Conservation (phyloP, 2,329 filamentous ascomycete species). For the Trichoderma guizhouense region DNA sequence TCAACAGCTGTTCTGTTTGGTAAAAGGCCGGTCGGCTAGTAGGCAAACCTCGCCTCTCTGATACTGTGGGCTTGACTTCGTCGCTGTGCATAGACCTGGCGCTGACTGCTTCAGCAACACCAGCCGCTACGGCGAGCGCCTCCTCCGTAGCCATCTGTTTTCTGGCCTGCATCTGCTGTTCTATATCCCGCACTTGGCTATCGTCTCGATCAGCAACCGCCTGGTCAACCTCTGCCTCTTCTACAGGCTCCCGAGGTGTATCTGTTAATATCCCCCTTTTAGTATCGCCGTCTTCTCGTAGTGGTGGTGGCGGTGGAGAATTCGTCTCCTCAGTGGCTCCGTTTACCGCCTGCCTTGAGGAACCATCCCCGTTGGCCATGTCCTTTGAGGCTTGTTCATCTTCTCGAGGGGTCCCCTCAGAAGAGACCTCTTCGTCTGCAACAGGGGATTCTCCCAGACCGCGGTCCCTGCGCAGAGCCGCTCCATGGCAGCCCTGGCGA, state of each 20-base stretch:
- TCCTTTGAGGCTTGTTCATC: neutral
- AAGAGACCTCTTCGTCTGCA: neutral
- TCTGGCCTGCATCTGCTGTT: neutral
- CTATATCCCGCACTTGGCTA: neutral
- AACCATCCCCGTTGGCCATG: neutral
- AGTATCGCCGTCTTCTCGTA: neutral
- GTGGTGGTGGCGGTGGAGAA: neutral
- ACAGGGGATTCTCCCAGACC: neutral
- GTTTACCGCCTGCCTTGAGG: neutral
- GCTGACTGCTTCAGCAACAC: neutral
- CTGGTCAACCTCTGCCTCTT: neutral
- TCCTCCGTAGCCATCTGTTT: slow-evolving; percentile 9
- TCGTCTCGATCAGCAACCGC: neutral
- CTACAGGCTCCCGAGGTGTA: neutral
- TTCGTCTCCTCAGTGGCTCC: neutral
- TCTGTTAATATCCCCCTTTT: neutral
- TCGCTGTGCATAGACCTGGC: neutral
- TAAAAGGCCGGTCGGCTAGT: slow-evolving; percentile 19
- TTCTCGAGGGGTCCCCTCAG: neutral
- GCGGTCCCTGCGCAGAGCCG: slow-evolving; percentile 18
- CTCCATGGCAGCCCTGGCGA: slow-evolving; percentile 36
- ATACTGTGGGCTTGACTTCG: neutral
- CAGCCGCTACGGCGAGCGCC: slow-evolving; percentile 6
- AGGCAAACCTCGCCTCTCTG: neutral
- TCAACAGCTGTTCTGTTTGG: slow-evolving; percentile 28